Evolutionary conservation across 352 stramenopile genomes (phyloP).

Genomic region (Blastocystis hominis): DNA sequence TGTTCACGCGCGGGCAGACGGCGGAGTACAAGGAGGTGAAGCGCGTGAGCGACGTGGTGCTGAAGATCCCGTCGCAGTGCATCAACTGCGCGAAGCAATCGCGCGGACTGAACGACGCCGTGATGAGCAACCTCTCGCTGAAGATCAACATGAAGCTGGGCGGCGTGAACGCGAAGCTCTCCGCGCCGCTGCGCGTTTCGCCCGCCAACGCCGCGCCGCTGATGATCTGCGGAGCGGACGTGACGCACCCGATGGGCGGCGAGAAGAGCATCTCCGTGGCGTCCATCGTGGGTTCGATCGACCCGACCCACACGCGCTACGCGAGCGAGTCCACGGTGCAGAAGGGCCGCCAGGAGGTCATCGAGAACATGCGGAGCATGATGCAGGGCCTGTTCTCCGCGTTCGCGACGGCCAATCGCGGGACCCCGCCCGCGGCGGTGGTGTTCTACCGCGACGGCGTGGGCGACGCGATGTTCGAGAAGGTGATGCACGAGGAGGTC

Average conservation of each 20-base stretch:
- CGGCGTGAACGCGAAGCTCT: slow-evolving; percentile 1
- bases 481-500: slow-evolving; percentile 43
- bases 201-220: not conserved
- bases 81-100: slow-evolving; percentile 69
- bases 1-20: not conserved
- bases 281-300: slow-evolving; percentile 18
- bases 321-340: slow-evolving; percentile 63
- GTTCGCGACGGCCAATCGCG: slow-evolving; percentile 21
- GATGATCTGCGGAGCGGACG: slow-evolving; percentile 55
- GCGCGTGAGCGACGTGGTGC: slow-evolving; percentile 68
- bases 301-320: slow-evolving; percentile 64
- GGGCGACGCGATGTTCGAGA: slow-evolving; percentile 33
- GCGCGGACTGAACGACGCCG: slow-evolving; percentile 66
- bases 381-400: slow-evolving; percentile 40
- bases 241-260: slow-evolving; percentile 52
- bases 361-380: slow-evolving; percentile 39
- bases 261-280: slow-evolving; percentile 43
- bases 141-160: slow-evolving; percentile 58
- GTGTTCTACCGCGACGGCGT: slow-evolving; percentile 55
- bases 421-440: not conserved
- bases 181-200: not conserved
- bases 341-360: slow-evolving; percentile 60
- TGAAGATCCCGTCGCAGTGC: slow-evolving; percentile 71
- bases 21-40: slow-evolving; percentile 66
- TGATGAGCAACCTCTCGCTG: slow-evolving; percentile 68